These are phyloP conservation scores for Podospora bellae-mahoneyi DNA, from an alignment of 495 filamentous ascomycete genomes.

Conservation along the genomic window DNA sequence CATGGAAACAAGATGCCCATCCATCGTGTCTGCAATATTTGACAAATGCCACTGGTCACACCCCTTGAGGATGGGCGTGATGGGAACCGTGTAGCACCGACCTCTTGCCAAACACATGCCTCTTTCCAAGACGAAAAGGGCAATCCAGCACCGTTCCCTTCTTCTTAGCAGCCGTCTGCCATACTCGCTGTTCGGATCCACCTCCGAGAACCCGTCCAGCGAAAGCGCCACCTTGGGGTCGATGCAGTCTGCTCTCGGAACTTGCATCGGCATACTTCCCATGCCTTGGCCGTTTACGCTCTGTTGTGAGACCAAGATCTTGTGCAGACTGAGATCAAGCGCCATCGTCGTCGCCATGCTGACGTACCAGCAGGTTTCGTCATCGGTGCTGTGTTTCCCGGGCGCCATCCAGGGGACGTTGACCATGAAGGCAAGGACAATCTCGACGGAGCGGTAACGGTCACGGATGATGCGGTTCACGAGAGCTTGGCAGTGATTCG, in stretches of 20 bases:
- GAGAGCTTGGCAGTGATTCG: slow-evolving; percentile 60
- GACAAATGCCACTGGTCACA: slow-evolving; percentile 67
- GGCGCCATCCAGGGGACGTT: slow-evolving; percentile 75
- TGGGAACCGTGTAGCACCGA: slow-evolving; percentile 62
- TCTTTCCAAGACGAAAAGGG: slow-evolving; percentile 69
- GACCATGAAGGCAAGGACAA: slow-evolving; percentile 71
- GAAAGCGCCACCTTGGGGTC: slow-evolving; percentile 60
- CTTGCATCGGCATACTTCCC: slow-evolving; percentile 21
- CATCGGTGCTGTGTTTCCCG: slow-evolving; percentile 62
- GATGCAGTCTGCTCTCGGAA: slow-evolving; percentile 62
- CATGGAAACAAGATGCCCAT: slow-evolving; percentile 66
- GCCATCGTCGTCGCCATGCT: slow-evolving; percentile 66
- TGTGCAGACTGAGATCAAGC: slow-evolving; percentile 65
- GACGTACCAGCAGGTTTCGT: slow-evolving; percentile 69
- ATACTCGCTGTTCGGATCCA: slow-evolving; percentile 57
- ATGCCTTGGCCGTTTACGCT: slow-evolving; percentile 38
- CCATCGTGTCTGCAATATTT: slow-evolving; percentile 60
- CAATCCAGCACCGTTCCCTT: slow-evolving; percentile 66
- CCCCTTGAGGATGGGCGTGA: slow-evolving; percentile 59
- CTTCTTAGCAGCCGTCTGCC: slow-evolving; percentile 59
- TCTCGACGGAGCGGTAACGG: slow-evolving; percentile 64
- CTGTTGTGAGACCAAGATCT: slow-evolving; percentile 57
- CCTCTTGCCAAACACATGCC: slow-evolving; percentile 64
- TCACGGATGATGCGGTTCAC: slow-evolving; percentile 57
- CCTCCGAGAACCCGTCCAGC: slow-evolving; percentile 63